Base-by-base conservation (phyloP, 1,284 basidiomycete genomes). In the Wolfiporia cocos region DNA sequence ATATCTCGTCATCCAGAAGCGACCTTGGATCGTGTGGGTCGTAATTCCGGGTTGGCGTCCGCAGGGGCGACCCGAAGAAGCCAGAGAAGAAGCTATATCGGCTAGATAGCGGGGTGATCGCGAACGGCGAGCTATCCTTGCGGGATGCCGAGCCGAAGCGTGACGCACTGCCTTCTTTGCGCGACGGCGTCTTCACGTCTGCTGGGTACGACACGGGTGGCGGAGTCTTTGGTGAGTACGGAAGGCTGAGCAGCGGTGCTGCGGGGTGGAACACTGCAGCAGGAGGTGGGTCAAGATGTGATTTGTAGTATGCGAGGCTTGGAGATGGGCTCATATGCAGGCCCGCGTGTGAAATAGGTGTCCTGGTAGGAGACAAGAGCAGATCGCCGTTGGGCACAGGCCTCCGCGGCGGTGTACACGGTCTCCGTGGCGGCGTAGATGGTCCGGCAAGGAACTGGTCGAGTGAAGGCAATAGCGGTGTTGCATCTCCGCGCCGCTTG, bases 21-120 rank as follows among this genome's bases (percentile, higher is more conserved):
- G 70, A 64, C 17, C 73, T 64, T 4, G 83, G 78, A 57, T 85
- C 82, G 49, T 83, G 78, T 21, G 81, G 81, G 54, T 86, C 83
- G 46, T 74, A 74, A 17, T 68, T 68, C 6, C 51, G 45, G 4
- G 48, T 40, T 6, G 78, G 78, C 3, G 77, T 80, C n/a, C 78
- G 71, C 63, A 77, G 76, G 1, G 79, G 78, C 7, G 78, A 78
- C 15, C 57, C 49, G 15, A 43, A 42, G 50, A 53, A 52, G 7
- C 59, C 47, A 18, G 61, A 50, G 26, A 68, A 64, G 53, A 78
- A 78, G 31, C 64, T 49, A 12, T 76, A 62, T 31, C 69, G 70
- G 55, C 72, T 73, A n/a, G n/a, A n/a, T n/a, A n/a, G n/a, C 11
- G 82, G 82, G 3, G 82, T 84, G 7, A 77, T 63, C 2, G 65